Conservation (phyloP, 306 rosid genomes). For the Gastrolobium villosum region DNA sequence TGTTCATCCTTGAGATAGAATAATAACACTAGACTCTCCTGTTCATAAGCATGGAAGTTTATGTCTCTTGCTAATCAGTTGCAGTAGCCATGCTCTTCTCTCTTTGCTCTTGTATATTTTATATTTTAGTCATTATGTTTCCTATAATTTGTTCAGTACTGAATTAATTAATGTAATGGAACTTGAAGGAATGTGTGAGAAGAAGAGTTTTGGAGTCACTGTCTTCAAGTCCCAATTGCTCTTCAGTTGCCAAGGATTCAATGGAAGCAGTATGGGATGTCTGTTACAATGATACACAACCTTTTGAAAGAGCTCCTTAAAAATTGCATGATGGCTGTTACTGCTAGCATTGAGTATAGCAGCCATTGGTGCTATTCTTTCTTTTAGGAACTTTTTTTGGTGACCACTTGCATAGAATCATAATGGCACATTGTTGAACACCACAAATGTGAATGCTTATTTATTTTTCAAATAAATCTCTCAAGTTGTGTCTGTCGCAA, state of each 20-base stretch:
- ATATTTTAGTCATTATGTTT: slow-evolving; percentile 14
- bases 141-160: slow-evolving; percentile 1
- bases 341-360: slow-evolving; percentile 12
- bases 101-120: not conserved
- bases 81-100: not conserved
- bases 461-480: not conserved
- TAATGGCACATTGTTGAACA: not conserved
- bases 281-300: slow-evolving; percentile 83
- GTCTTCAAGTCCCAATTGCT: slow-evolving; percentile 62
- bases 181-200: slow-evolving; percentile 80
- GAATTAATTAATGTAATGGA: slow-evolving; percentile 27
- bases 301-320: slow-evolving; percentile 89
- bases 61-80: slow-evolving; percentile 4
- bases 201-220: slow-evolving; percentile 78
- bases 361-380: slow-evolving; percentile 34
- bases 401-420: slow-evolving; percentile 1
- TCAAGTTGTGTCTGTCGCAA: not conserved
- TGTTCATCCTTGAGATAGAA: not conserved
- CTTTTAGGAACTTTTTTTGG: slow-evolving; percentile 22
- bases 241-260: slow-evolving; percentile 75
- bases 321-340: not conserved
- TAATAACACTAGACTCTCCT: not conserved
- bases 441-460: not conserved
- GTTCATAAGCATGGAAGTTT: not conserved
- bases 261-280: slow-evolving; percentile 93